Base-by-base conservation (phyloP, 1,284 basidiomycete genomes). In the Pholiota adiposa region DNA sequence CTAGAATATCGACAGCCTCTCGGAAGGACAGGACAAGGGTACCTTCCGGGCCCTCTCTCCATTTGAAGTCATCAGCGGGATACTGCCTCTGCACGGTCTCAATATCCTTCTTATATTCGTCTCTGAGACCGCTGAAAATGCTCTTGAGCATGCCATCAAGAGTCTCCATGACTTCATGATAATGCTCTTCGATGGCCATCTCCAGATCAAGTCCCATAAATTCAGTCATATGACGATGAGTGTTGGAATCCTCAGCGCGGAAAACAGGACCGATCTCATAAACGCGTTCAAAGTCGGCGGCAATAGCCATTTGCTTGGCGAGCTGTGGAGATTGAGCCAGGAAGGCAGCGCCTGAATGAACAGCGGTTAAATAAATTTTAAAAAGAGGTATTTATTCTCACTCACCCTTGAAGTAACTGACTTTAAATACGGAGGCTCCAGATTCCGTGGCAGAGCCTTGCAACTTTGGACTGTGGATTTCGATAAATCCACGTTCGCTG, bases 221-320 rank as follows among this genome's bases (percentile, higher is more conserved):
- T 77, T 99, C 97, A 48, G 97, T 99, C 80, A 99, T 85, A 80
- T 99, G 97, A 56, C 97, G 90, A 74, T 98, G 94, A 3, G 97
- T 98, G 77, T 97, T 97, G 43, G 96, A 93, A 76, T 98, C 89
- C 76, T 99, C 97, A n/a, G 97, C 97, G 65, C 97, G 93, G 83
- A 99, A 99, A 52, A 98, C 96, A 59, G 89, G 88, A 0, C 90
- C 97, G 64, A 99, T 96, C 78, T 99, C 97, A 77, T 97, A 99
- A 4, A 99, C 97, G 44, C 94, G 86, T 73, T 97, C 97, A 75
- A 99, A 96, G 79, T 99, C 97, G 62, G 95, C 95, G 34, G 97
- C 94, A 68, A 99, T 99, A 61, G 93, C 94, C 97, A 99, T 99
- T 78, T 99, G 97, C 78, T 99, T 99, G 51, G 94, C 94, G 14